These are phyloP conservation scores for Talaromyces sp. DNA, from an alignment of 2,329 filamentous ascomycete genomes.

Conservation along the genomic window DNA sequence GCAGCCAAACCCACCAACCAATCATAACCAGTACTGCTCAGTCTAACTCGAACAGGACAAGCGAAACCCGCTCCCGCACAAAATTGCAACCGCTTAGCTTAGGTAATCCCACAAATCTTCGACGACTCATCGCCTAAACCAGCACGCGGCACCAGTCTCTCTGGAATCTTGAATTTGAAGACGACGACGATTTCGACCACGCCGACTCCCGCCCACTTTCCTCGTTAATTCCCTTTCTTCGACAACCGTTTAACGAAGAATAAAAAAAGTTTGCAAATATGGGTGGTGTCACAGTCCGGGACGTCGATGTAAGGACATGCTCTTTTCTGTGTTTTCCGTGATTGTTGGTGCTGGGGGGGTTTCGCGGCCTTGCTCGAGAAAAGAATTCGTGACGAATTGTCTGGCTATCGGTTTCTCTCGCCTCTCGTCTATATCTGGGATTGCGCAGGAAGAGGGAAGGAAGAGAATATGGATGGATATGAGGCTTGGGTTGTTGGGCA, in stretches of 20 bases:
- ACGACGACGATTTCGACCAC: slow-evolving; percentile 36
- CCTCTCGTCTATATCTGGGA: slow-evolving; percentile 5
- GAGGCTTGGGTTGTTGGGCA: neutral
- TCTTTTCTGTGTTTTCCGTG: slow-evolving; percentile 25
- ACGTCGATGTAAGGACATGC: slow-evolving; percentile 58
- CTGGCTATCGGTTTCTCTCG: neutral
- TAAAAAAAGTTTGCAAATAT: slow-evolving; percentile 54
- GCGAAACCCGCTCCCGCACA: slow-evolving; percentile 35
- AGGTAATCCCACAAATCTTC: slow-evolving; percentile 23
- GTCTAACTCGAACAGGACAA: slow-evolving; percentile 44
- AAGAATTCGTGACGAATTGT: neutral
- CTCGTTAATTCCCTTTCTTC: slow-evolving; percentile 29
- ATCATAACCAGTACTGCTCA: neutral
- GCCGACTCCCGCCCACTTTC: slow-evolving; percentile 31
- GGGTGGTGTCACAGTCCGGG: slow-evolving; percentile 66
- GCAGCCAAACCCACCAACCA: slow-evolving; percentile 31
- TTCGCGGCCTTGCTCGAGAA: neutral
- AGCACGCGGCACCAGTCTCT: neutral
- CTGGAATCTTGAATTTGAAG: slow-evolving; percentile 26
- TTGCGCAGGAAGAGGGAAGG: neutral
- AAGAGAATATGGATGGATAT: neutral
- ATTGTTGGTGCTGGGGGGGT: slow-evolving; percentile 6
- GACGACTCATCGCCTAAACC: slow-evolving; percentile 32
- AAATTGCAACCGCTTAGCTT: slow-evolving; percentile 16
- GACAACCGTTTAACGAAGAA: slow-evolving; percentile 24